phyloP scores from a whole-genome alignment of 768 basidiomycete genomes.

The Tricholoma matsutake region DNA sequence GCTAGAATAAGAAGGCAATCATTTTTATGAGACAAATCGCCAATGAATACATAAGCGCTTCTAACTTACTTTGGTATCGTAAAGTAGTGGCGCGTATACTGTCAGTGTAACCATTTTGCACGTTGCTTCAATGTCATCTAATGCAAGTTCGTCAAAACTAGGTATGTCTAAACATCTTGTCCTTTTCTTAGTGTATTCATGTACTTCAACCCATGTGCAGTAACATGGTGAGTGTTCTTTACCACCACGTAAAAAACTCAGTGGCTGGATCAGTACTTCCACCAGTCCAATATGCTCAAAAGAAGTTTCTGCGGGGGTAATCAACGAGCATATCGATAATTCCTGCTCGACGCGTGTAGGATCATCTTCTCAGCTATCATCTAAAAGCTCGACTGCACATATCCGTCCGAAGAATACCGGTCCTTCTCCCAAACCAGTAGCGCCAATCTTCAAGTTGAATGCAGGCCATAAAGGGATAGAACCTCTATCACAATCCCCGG shows the following conservation, averaged over 20 bases:
- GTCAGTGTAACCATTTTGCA: neutral
- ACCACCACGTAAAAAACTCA: neutral
- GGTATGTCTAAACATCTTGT: neutral
- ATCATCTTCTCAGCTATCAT: constrained; percentile 11
- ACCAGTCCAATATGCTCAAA: constrained; percentile 48
- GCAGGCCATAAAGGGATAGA: constrained; percentile 17
- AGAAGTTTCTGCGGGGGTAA: constrained; percentile 36
- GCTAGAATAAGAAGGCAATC: too few relatives aligned
- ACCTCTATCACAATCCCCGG: constrained; percentile 3
- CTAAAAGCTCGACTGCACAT: constrained; percentile 4
- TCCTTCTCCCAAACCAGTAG: constrained; percentile 27
- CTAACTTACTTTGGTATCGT: too few relatives aligned
- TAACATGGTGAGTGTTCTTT: constrained; percentile 13
- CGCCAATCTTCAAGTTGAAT: constrained; percentile 38
- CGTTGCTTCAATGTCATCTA: neutral
- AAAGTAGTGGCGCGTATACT: neutral
- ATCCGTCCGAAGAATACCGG: constrained; percentile 13
- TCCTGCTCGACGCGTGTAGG: constrained; percentile 30
- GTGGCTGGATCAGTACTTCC: neutral
- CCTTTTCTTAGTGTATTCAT: neutral
- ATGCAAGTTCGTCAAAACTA: neutral
- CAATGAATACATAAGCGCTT: too few relatives aligned
- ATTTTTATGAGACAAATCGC: too few relatives aligned
- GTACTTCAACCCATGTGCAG: constrained; percentile 6
- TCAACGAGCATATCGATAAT: constrained; percentile 53